Evolutionary conservation across 768 basidiomycete species (phyloP).

Genomic region (Fomitopsis pulvina): DNA sequence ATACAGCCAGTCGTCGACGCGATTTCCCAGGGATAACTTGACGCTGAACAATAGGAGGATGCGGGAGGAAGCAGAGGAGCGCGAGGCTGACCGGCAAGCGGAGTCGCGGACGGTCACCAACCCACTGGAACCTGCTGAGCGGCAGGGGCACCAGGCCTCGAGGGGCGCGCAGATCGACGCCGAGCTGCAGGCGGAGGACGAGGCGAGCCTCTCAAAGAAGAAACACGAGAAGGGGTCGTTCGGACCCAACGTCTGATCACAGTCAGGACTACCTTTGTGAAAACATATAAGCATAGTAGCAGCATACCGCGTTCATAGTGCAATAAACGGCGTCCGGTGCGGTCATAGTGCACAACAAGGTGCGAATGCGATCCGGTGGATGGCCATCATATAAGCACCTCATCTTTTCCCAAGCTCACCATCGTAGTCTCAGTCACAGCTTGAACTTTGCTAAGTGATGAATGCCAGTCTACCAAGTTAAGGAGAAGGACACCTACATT

Average conservation of each 20-base stretch:
- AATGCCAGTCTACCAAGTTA: too few relatives aligned
- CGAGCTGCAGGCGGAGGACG: constrained; percentile 46
- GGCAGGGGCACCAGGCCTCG: constrained; percentile 53
- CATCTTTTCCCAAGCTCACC: too few relatives aligned
- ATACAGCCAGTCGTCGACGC: neutral
- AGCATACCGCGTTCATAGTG: too few relatives aligned
- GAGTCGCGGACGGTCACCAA: constrained; percentile 29
- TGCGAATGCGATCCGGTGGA: too few relatives aligned
- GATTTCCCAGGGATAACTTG: constrained; percentile 33
- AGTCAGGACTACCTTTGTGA: too few relatives aligned
- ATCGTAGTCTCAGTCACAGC: too few relatives aligned
- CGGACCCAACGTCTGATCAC: neutral
- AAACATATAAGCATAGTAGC: too few relatives aligned
- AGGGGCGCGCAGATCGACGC: constrained; percentile 54
- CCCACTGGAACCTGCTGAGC: constrained; percentile 42
- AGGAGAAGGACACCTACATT: too few relatives aligned
- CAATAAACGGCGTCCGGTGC: too few relatives aligned
- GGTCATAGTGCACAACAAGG: too few relatives aligned
- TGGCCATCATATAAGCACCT: too few relatives aligned
- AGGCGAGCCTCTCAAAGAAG: constrained; percentile 39
- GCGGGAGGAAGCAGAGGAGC: constrained; percentile 26
- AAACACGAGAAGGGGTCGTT: constrained; percentile 18
- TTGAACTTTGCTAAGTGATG: too few relatives aligned
- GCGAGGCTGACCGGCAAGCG: constrained; percentile 20
- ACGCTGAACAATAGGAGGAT: constrained; percentile 30